Percentiles rank a stretch among this genome's conserved stretches.
phyloP scores from a whole-genome alignment of 768 basidiomycete genomes.

The Dioszegia aurantiaca region DNA sequence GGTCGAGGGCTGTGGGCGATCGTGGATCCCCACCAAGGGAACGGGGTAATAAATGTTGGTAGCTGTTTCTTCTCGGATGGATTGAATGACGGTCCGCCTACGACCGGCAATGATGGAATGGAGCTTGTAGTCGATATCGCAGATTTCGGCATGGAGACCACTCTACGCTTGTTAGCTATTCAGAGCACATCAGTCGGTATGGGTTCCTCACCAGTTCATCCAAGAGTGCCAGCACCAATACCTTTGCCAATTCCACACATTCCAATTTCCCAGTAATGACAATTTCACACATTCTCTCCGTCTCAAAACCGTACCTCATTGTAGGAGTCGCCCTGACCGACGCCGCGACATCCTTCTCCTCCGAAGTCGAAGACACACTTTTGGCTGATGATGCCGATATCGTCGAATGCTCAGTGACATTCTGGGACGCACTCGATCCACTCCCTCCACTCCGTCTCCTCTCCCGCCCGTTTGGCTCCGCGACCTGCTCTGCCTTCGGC shows the following conservation, averaged over 20 bases:
- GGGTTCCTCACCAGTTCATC: conserved; percentile 76
- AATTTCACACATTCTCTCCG: conserved; percentile 88
- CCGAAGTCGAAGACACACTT: not conserved
- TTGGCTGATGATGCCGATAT: not conserved
- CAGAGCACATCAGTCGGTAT: not conserved
- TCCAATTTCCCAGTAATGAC: conserved; percentile 82
- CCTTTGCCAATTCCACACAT: conserved; percentile 84
- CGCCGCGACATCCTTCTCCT: not conserved
- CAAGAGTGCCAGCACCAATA: conserved; percentile 84
- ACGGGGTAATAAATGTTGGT: conserved; percentile 96
- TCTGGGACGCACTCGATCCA: no score
- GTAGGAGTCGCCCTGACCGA: not conserved
- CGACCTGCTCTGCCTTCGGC: not conserved
- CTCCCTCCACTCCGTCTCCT: no score
- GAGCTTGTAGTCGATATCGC: conserved; percentile 92
- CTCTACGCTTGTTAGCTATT: conserved; percentile 57
- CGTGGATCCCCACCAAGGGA: conserved; percentile 78
- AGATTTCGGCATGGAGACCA: conserved; percentile 82
- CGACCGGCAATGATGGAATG: conserved; percentile 87
- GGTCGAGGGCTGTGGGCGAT: conserved; percentile 54
- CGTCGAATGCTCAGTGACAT: no score
- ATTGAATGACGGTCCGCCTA: conserved; percentile 79
- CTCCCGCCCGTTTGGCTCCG: no score
- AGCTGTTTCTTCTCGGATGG: conserved; percentile 93
- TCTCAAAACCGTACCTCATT: conserved; percentile 80